Percentiles rank a stretch among this genome's conserved stretches.
Conservation (phyloP, 2,329 filamentous ascomycete species). For the Hypoxylon sp. region DNA sequence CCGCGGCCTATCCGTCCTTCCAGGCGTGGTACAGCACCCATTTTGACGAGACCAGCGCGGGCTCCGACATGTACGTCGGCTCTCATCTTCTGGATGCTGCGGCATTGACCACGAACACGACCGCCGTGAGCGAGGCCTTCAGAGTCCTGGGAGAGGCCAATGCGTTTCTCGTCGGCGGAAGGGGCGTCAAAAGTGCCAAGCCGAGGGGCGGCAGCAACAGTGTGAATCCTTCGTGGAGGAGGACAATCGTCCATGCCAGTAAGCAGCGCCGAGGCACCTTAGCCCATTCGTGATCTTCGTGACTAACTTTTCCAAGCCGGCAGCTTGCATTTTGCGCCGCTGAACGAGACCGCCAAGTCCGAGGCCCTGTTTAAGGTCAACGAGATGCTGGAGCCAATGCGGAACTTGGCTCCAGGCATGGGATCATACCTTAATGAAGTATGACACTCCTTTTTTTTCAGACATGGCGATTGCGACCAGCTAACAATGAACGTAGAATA, state of each 20-base stretch:
- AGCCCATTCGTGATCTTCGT: background rate
- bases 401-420: conserved; percentile 50
- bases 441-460: background rate
- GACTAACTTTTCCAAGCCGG: conserved; percentile 39
- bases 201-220: conserved; percentile 56
- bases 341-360: conserved; percentile 45
- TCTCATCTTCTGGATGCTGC: conserved; percentile 55
- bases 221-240: conserved; percentile 61
- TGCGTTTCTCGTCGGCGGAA: conserved; percentile 53
- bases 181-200: conserved; percentile 53
- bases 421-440: conserved; percentile 59
- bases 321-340: conserved; percentile 41
- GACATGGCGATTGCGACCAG: background rate
- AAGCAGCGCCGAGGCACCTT: conserved; percentile 30
- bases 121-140: conserved; percentile 49
- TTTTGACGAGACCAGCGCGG: conserved; percentile 49
- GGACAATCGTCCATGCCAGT: conserved; percentile 52
- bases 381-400: conserved; percentile 46
- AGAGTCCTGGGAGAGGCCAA: conserved; percentile 45
- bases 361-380: conserved; percentile 43
- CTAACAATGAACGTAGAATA: conserved; percentile 41
- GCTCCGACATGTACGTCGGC: conserved; percentile 48
- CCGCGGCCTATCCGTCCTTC: conserved; percentile 47
- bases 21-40: conserved; percentile 49
- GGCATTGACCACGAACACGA: conserved; percentile 47